phyloP scores from a whole-genome alignment of 192 early-diverging fungal species.

The Chytriomyces sp. region DNA sequence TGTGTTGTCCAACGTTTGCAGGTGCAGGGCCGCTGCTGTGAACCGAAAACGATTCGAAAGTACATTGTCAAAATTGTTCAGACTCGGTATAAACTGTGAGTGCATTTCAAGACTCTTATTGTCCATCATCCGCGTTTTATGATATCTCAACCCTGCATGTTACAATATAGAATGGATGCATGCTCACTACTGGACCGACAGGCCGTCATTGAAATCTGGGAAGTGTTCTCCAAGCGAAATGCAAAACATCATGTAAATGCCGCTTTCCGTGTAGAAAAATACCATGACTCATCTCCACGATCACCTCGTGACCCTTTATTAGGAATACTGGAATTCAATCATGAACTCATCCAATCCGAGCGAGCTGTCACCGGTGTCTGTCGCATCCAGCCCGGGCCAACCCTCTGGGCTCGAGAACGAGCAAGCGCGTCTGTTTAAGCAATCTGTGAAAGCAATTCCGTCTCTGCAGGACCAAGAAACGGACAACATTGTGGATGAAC shows the following conservation, averaged over 20 bases:
- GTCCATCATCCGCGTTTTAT: background rate
- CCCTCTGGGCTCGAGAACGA: background rate
- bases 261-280: no score
- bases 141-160: background rate
- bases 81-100: conserved; percentile 5
- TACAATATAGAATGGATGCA: background rate
- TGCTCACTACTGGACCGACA: background rate
- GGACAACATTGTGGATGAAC: background rate
- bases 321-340: background rate
- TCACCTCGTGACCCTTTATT: no score
- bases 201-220: conserved; percentile 5
- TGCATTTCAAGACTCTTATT: background rate
- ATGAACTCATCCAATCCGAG: background rate
- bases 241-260: background rate
- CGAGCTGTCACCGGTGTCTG: background rate
- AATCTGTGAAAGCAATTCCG: background rate
- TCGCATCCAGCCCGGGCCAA: background rate
- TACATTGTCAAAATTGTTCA: background rate
- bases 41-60: conserved; percentile 5
- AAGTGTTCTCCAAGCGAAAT: conserved; percentile 5
- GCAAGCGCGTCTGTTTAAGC: background rate
- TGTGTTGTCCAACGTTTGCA: background rate
- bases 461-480: background rate
- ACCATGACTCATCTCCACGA: no score
- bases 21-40: background rate